Conservation (phyloP, 2,329 filamentous ascomycete species). For the Fusarium sp. region DNA sequence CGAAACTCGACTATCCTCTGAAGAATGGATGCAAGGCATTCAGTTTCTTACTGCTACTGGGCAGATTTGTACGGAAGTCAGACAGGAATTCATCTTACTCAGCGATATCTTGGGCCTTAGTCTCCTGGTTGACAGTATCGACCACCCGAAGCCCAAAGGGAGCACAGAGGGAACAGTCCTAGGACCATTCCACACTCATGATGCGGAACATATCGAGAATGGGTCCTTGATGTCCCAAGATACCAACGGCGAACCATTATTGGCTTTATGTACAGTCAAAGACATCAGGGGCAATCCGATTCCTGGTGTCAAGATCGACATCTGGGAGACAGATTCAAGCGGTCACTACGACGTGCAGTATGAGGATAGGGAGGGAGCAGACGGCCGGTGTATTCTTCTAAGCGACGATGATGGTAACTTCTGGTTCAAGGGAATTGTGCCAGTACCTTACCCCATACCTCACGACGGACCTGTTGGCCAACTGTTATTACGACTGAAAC, state of each 20-base stretch:
- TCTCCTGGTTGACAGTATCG: conserved; percentile 81
- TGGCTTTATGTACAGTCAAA: conserved; percentile 77
- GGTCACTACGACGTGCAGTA: conserved; percentile 85
- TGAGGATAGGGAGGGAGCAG: conserved; percentile 63
- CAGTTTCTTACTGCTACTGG: conserved; percentile 78
- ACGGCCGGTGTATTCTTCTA: conserved; percentile 50
- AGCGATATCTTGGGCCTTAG: conserved; percentile 82
- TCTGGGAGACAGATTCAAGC: conserved; percentile 84
- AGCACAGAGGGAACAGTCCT: conserved; percentile 84
- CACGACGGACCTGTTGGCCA: conserved; percentile 87
- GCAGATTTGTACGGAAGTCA: conserved; percentile 76
- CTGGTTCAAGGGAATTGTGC: conserved; percentile 88
- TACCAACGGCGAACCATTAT: conserved; percentile 73
- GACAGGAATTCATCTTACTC: conserved; percentile 81
- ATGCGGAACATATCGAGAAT: conserved; percentile 67
- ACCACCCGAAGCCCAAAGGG: conserved; percentile 78
- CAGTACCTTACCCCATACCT: conserved; percentile 88
- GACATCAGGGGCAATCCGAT: conserved; percentile 74
- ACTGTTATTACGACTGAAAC: conserved; percentile 73
- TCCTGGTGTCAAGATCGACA: conserved; percentile 75
- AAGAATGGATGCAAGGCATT: conserved; percentile 81
- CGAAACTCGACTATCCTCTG: conserved; percentile 79
- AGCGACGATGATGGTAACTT: conserved; percentile 58
- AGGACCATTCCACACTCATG: conserved; percentile 84
- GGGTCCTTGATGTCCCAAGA: conserved; percentile 75